Evolutionary conservation across 768 basidiomycete species (phyloP).

Genomic region (Mycena leptocephala): DNA sequence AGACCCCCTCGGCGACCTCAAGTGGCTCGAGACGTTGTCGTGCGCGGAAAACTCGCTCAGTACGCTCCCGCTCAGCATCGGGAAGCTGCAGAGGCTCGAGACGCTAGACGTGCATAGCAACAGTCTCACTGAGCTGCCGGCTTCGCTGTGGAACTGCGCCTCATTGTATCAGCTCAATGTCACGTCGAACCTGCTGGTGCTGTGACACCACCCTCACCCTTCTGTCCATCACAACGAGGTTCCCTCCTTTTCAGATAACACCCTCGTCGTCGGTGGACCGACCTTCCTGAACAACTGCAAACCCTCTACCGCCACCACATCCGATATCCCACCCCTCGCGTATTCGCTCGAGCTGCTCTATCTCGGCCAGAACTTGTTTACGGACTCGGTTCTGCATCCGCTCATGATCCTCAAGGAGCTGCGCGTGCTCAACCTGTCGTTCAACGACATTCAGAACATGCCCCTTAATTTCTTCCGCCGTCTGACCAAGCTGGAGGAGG

Average conservation of each 20-base stretch:
- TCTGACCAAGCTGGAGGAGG: constrained; percentile 80
- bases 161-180: constrained; percentile 83
- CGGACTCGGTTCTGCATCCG: constrained; percentile 83
- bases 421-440: constrained; percentile 90
- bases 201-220: constrained; percentile 78
- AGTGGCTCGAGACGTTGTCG: constrained; percentile 79
- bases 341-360: constrained; percentile 84
- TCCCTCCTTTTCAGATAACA: constrained; percentile 23
- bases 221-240: constrained; percentile 41
- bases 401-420: constrained; percentile 86
- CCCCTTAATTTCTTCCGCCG: constrained; percentile 84
- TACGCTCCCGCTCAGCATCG: constrained; percentile 82
- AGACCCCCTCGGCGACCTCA: constrained; percentile 83
- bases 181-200: constrained; percentile 88
- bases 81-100: constrained; percentile 81
- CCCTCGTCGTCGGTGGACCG: constrained; percentile 30
- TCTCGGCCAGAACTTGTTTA: constrained; percentile 91
- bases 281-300: constrained; percentile 46
- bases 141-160: constrained; percentile 87
- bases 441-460: constrained; percentile 94
- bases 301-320: constrained; percentile 45
- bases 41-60: constrained; percentile 93
- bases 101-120: constrained; percentile 93
- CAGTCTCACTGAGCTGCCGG: constrained; percentile 83
- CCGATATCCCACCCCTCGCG: constrained; percentile 69